These are phyloP conservation scores for Basidiobolus meristosporus DNA, from an alignment of 371 early-diverging fungal genomes.

Conservation along the genomic window DNA sequence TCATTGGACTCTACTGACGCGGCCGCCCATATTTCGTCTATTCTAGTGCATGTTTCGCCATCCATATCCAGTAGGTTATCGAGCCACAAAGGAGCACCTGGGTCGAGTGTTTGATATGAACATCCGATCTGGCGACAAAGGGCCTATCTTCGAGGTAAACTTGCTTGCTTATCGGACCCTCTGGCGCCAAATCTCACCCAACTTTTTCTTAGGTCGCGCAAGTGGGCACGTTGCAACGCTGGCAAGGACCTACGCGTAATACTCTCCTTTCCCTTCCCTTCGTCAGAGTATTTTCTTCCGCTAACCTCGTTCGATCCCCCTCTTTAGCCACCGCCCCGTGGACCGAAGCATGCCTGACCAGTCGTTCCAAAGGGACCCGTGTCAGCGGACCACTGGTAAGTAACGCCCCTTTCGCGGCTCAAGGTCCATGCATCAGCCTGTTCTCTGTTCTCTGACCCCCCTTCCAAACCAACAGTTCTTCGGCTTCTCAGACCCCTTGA, in stretches of 20 bases:
- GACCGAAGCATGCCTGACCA: conserved; percentile 12
- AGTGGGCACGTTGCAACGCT: too few species aligned
- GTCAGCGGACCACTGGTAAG: conserved; percentile 11
- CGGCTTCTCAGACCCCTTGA: conserved; percentile 13
- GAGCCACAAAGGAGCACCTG: conserved; percentile 10
- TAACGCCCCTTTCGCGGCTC: too few species aligned
- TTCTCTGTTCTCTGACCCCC: background rate
- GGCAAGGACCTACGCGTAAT: too few species aligned
- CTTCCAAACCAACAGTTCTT: conserved; percentile 3
- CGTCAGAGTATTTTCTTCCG: too few species aligned
- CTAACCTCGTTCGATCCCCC: too few species aligned
- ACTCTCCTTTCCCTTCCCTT: too few species aligned
- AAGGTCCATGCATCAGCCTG: too few species aligned
- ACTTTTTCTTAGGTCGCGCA: too few species aligned
- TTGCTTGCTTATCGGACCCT: too few species aligned
- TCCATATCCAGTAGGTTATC: conserved; percentile 13
- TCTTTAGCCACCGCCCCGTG: conserved; percentile 12
- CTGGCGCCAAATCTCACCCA: too few species aligned
- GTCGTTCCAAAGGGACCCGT: conserved; percentile 11
- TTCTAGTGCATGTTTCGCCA: conserved; percentile 9
- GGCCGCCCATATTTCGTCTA: too few species aligned
- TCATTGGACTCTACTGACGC: too few species aligned
- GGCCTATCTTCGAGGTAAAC: conserved; percentile 9
- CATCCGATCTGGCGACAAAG: conserved; percentile 9
- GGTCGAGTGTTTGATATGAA: conserved; percentile 10